These are phyloP conservation scores for Dactylellina drechsleri DNA, from an alignment of 2,329 filamentous ascomycete genomes.

Conservation along the genomic window DNA sequence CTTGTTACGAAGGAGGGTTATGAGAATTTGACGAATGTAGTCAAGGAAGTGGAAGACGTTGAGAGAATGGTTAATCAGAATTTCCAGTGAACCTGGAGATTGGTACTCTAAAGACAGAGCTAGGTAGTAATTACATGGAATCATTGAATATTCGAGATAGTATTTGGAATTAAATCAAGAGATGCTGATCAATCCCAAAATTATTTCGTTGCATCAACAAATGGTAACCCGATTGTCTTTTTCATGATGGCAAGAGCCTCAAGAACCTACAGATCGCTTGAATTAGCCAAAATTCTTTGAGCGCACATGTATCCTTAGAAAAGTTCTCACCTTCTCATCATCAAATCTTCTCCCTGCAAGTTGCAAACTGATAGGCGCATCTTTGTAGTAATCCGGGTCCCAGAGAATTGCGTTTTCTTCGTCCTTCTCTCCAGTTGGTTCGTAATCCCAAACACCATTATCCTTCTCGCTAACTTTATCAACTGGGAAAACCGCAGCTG, in stretches of 20 bases:
- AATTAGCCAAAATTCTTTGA: neutral
- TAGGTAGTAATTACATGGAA: neutral
- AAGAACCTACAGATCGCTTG: conserved; percentile 2
- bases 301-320: neutral
- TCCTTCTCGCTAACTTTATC: conserved; percentile 58
- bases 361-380: conserved; percentile 63
- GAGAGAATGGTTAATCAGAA: conserved; percentile 67
- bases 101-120: neutral
- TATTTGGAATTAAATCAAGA: too few species aligned
- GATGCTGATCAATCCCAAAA: too few species aligned
- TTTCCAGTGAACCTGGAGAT: neutral
- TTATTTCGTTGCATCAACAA: neutral
- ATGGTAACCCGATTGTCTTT: conserved; percentile 6
- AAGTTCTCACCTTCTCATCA: conserved; percentile 27
- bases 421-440: conserved; percentile 64
- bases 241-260: conserved; percentile 4
- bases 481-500: conserved; percentile 71
- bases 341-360: conserved; percentile 59
- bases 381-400: conserved; percentile 60
- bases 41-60: conserved; percentile 74
- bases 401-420: conserved; percentile 15
- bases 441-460: conserved; percentile 18
- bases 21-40: conserved; percentile 77
- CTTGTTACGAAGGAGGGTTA: conserved; percentile 72
- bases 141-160: neutral